Conservation (phyloP, 257 asterid genomes). For the Solanum bulbocastanum region DNA sequence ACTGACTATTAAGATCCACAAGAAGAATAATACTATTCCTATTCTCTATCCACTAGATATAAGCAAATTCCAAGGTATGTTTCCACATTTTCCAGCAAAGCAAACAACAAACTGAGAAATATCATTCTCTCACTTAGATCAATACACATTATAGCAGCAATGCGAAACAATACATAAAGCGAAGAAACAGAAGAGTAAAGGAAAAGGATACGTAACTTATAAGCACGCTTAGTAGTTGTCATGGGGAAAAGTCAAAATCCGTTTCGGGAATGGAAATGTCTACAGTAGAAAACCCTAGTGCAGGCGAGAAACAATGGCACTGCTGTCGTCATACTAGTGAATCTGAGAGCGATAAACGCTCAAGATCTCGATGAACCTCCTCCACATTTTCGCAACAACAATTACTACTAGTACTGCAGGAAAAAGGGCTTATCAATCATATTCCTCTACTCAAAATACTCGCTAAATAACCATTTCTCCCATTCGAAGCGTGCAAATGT, state of each 20-base stretch:
- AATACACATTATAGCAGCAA: slow-evolving; percentile 1
- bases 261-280: background rate
- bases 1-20: background rate
- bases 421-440: background rate
- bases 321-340: background rate
- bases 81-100: background rate
- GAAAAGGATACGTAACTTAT: slow-evolving; percentile 97
- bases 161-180: background rate
- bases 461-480: background rate
- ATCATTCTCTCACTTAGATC: background rate
- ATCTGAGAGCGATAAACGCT: background rate
- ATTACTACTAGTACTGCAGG: background rate
- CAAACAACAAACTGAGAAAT: background rate
- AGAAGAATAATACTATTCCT: background rate
- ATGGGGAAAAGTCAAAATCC: slow-evolving; percentile 12
- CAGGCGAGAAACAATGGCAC: background rate
- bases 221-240: slow-evolving; percentile 91
- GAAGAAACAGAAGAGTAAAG: background rate
- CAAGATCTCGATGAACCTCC: background rate
- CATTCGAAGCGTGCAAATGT: background rate
- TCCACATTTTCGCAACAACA: slow-evolving; percentile 1
- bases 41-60: background rate
- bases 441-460: background rate
- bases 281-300: background rate
- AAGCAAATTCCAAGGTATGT: background rate